phyloP scores from a whole-genome alignment of 83 land plant species.

The Picea abies region DNA sequence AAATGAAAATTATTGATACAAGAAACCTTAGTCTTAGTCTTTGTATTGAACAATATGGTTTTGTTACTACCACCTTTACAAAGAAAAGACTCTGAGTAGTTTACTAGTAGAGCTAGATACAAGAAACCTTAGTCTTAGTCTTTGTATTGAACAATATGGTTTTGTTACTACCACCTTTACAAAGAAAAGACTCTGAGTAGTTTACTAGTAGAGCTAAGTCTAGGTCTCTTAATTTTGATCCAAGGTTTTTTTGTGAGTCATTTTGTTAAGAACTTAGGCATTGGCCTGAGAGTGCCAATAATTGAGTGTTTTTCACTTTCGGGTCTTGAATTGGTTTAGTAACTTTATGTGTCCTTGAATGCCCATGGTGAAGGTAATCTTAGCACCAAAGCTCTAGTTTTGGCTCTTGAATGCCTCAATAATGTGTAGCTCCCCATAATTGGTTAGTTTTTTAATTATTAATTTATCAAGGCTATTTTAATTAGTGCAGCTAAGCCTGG shows the following conservation, averaged over 20 bases:
- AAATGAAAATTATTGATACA: too few species aligned
- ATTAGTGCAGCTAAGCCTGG: too few species aligned
- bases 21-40: too few species aligned
- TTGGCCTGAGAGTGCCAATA: conserved; percentile 83
- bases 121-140: too few species aligned
- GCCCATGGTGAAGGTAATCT: conserved; percentile 77
- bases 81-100: too few species aligned
- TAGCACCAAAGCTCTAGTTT: conserved; percentile 80
- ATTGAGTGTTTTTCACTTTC: conserved; percentile 78
- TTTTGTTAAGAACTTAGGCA: conserved; percentile 97
- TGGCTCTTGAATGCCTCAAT: conserved; percentile 85
- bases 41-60: too few species aligned
- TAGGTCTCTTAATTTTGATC: conserved; percentile 85
- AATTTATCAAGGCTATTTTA: background rate
- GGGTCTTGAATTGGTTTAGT: conserved; percentile 86
- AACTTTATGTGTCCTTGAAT: conserved; percentile 64
- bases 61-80: too few species aligned
- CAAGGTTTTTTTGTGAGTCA: conserved; percentile 92
- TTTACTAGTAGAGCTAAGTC: conserved; percentile 45
- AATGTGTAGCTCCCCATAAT: conserved; percentile 40
- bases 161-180: too few species aligned
- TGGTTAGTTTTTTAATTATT: background rate
- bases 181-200: too few species aligned
- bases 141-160: too few species aligned
- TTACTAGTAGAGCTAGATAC: too few species aligned